phyloP scores from a whole-genome alignment of 257 asterid species.

The Solanum peruvianum region DNA sequence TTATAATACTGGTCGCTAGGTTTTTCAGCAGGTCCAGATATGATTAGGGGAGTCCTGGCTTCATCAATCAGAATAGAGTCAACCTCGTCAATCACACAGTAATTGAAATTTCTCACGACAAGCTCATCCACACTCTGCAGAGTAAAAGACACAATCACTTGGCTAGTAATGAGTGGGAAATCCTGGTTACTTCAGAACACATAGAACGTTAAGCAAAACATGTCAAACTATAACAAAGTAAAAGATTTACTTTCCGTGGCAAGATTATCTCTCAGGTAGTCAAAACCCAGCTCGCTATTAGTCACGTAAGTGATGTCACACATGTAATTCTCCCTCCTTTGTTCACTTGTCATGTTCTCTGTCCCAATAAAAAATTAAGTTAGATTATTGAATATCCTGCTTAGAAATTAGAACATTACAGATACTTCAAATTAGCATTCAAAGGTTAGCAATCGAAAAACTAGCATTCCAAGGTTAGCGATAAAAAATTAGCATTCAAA shows the following conservation, averaged over 20 bases:
- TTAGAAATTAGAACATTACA: not conserved
- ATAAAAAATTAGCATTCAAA: not conserved
- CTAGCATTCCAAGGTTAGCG: not conserved
- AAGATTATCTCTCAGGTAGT: slow-evolving; percentile 89
- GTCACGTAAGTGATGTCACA: slow-evolving; percentile 96
- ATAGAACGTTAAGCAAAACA: not conserved
- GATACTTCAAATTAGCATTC: not conserved
- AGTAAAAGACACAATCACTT: slow-evolving; percentile 14
- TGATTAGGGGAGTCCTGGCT: slow-evolving; percentile 99
- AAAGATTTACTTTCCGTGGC: slow-evolving; percentile 87
- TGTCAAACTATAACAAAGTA: slow-evolving; percentile 9
- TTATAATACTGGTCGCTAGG: slow-evolving; percentile 92
- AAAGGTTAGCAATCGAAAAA: not conserved
- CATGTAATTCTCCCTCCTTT: slow-evolving; percentile 82
- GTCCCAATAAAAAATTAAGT: slow-evolving; percentile 24
- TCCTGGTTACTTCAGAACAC: slow-evolving; percentile 1
- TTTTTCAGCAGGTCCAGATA: slow-evolving; percentile 94
- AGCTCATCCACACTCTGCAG: slow-evolving; percentile 92
- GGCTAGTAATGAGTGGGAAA: slow-evolving; percentile 1
- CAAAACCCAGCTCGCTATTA: slow-evolving; percentile 96
- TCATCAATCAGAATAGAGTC: slow-evolving; percentile 97
- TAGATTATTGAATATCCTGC: slow-evolving; percentile 10
- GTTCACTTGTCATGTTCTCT: slow-evolving; percentile 95
- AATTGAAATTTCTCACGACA: slow-evolving; percentile 77
- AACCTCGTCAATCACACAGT: slow-evolving; percentile 97